Base-by-base conservation (phyloP, 2,329 filamentous ascomycete genomes). In the Cadophora luteo-olivacea region DNA sequence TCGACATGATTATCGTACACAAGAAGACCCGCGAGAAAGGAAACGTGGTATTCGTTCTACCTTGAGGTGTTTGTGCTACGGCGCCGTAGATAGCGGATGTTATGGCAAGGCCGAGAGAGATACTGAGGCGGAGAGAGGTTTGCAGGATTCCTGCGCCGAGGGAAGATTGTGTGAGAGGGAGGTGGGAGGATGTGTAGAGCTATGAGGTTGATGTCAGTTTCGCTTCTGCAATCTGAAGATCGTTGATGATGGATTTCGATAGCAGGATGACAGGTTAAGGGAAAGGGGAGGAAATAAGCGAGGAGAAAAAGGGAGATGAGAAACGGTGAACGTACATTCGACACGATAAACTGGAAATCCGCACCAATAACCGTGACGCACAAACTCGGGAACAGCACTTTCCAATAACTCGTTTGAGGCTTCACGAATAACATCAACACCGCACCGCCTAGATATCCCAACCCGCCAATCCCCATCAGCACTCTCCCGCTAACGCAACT, bases 331-430 rank as follows among this genome's bases (percentile, higher is more conserved):
- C 85, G 73, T 76, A 89, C 86, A 73, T 92, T 92, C 3, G 87
- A 85, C 25, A 92, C 89, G 69, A 91, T 91, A 77, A 91, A 92
- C 68, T 91, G 86, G 41, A 92, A 85, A 75, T 92, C 90, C 0
- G 89, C 89, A 0, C 90, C 90, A 4, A 90, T 80, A 0, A 91
- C 89, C 25, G 85, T 84, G 32, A 92, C 77, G 19, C 88, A 78
- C 49, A 91, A 78, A 0, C 84, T 84, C 0, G 89, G 88, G 75
- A 92, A 92, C 6, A 86, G 83, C 69, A 90, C 87, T 0, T 84
- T 84, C 89, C 89, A 92, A 76, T 92, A 92, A 22, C 81, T 83
- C 66, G 84, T 84, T 11, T 85, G 81, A 1, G 83, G 76, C 49
- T 81, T 79, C 73, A 90, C 87, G 61, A 91, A 82, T 0, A 86